Evolutionary conservation across 768 basidiomycete species (phyloP), one percentile per base, ranked within the genome.

Genomic region (Cystobasidiopsis lactophilus): DNA sequence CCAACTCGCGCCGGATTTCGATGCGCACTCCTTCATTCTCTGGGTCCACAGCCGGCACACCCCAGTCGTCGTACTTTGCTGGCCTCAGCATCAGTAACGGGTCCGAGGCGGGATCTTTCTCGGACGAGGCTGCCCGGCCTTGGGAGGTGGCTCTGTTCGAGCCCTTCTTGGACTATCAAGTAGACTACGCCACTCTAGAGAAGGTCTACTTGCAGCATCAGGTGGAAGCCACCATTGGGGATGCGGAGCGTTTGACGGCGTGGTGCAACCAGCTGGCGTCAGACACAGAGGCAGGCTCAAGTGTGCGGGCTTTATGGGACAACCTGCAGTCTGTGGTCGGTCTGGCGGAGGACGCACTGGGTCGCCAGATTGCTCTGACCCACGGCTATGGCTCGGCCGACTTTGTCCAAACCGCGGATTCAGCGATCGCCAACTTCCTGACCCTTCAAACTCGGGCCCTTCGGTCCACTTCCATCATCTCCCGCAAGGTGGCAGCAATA

Each of bases 131-230:
- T n/a, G 44, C 58, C 16, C 50, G 43, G 4, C 48, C 57, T 19
- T 96, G 93, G 93, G 86, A 95, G 61, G 79, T 79, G 52, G 79
- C 81, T 48, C 70, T 98, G 16, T 93, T 88, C 64, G 86, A 89
- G 63, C 85, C 91, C 2, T 96, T 95, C 69, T 72, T 91, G 24
- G 83, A 89, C 60, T 80, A 80, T 56, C 91, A 96, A 60, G 71
- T 76, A 18, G 81, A 89, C 52, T 95, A 95, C 65, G 75, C 75
- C 0, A 68, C 72, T 1, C 70, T 93, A 31, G 93, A 98, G 66
- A 72, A 74, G 33, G 74, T 77, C 5, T 72, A 77, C 48, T 68
- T 96, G 51, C 74, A 7, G 1, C 21, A 26, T 11, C 54, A 58
- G 45, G 19, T 52, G 5, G 33, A 35, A 16, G 9, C 7, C 9